Conservation (phyloP, 805 yeast species). For the Cyberlindnera mississippiensis region DNA sequence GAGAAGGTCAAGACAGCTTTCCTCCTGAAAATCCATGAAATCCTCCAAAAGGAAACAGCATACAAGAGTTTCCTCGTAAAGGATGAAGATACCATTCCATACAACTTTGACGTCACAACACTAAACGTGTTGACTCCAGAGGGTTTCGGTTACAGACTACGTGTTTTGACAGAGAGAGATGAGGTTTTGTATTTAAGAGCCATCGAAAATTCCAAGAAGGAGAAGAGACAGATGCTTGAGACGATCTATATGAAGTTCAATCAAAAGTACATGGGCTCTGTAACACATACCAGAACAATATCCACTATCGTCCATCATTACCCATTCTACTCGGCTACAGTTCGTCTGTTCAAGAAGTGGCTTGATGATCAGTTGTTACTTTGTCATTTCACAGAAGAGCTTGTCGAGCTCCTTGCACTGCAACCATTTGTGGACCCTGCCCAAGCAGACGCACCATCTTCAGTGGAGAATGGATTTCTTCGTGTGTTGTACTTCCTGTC, state of each 20-base stretch:
- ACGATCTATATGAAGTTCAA: conserved; percentile 60
- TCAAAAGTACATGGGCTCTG: conserved; percentile 58
- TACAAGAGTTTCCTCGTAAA: conserved; percentile 59
- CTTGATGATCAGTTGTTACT: conserved; percentile 75
- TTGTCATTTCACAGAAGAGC: conserved; percentile 70
- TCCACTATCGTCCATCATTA: conserved; percentile 65
- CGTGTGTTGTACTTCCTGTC: conserved; percentile 68
- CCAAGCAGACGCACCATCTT: conserved; percentile 79
- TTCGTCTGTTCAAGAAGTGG: conserved; percentile 86
- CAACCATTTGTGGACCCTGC: conserved; percentile 83
- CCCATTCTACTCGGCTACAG: conserved; percentile 73
- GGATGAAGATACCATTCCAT: conserved; percentile 63
- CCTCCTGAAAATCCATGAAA: conserved; percentile 60
- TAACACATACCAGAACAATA: conserved; percentile 79
- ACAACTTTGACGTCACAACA: conserved; percentile 52
- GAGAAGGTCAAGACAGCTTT: conserved; percentile 93
- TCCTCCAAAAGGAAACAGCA: conserved; percentile 41
- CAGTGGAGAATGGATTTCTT: conserved; percentile 76
- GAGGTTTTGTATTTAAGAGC: conserved; percentile 70
- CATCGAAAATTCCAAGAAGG: conserved; percentile 59
- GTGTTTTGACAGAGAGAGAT: conserved; percentile 82
- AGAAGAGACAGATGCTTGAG: conserved; percentile 53
- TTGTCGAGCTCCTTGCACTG: conserved; percentile 76
- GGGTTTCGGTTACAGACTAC: conserved; percentile 80
- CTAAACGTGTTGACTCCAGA: conserved; percentile 76